phyloP scores from a whole-genome alignment of 1,284 basidiomycete species.

The Cerrena zonata region DNA sequence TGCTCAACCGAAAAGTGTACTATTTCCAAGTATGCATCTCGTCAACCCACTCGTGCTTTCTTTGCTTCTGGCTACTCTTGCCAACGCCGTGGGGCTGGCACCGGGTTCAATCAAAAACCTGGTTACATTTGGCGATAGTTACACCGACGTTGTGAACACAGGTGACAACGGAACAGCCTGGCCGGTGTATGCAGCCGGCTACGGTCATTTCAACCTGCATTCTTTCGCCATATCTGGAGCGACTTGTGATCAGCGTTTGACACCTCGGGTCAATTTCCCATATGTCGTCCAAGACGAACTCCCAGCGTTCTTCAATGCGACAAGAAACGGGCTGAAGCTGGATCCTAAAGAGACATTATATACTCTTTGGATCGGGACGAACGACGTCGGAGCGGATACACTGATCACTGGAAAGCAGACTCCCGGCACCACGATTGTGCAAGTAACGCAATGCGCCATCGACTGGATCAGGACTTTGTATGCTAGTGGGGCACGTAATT shows the following conservation, averaged over 20 bases:
- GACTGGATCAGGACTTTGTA: slow-evolving; percentile 35
- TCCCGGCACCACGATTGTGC: slow-evolving; percentile 34
- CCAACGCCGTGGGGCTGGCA: too few species aligned
- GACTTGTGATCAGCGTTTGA: slow-evolving; percentile 37
- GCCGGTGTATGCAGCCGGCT: slow-evolving; percentile 34
- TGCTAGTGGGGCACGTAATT: slow-evolving; percentile 36
- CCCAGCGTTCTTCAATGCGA: slow-evolving; percentile 30
- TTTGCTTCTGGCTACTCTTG: too few species aligned
- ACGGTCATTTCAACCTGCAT: slow-evolving; percentile 31
- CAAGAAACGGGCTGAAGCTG: slow-evolving; percentile 20
- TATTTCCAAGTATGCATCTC: too few species aligned
- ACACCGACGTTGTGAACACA: slow-evolving; percentile 34
- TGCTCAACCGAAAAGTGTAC: too few species aligned
- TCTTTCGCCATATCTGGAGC: slow-evolving; percentile 36
- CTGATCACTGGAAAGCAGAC: slow-evolving; percentile 28
- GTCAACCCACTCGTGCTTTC: too few species aligned
- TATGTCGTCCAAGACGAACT: slow-evolving; percentile 33
- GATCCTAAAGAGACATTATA: slow-evolving; percentile 34
- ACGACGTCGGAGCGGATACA: slow-evolving; percentile 35
- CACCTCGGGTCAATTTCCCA: slow-evolving; percentile 29
- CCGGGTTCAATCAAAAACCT: slow-evolving; percentile 32
- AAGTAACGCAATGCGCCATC: slow-evolving; percentile 34
- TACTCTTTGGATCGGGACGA: slow-evolving; percentile 44
- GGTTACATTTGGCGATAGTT: slow-evolving; percentile 44
- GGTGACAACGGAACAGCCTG: slow-evolving; percentile 31